Evolutionary conservation across 345 rosid species (phyloP), one percentile per base, ranked within the genome.

Genomic region (Stellera chamaejasme): DNA sequence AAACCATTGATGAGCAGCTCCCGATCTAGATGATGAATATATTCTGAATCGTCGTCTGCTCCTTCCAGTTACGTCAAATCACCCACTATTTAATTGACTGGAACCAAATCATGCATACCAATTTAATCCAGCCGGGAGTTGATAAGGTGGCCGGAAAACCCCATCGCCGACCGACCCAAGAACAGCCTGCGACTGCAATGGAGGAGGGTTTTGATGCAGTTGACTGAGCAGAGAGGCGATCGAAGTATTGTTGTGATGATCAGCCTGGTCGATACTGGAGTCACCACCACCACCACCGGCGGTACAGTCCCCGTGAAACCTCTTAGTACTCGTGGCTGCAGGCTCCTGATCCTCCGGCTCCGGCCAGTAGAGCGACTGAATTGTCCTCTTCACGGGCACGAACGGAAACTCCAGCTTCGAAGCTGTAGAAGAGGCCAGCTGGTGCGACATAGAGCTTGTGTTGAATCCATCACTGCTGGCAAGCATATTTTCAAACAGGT

Each of bases 331-430:
- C 1, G 89, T 67, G n/a, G 71, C 32, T 3, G 62, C 27, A 6
- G 55, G 54, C 39, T 32, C 39, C 39, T 32, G 23, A 4, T 48
- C 56, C 15, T 79, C 86, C 26, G 66, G 72, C 0, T 74, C 78
- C 3, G 66, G 58, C 97, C 97, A 92, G 36, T 75, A 79, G 47
- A 86, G 71, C 0, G 87, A 68, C 5, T 88, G 77, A 15, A 77
- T 79, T 13, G 88, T 56, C 54, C 90, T 75, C 71, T 86, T 88
- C 8, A 76, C 66, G 43, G 82, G 80, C 75, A 62, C 71, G 72
- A 79, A 62, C 5, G 71, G 72, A 16, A 71, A 64, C 3, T 77
- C 83, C 12, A 64, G 76, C 56, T 75, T 85, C 13, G 79, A 62
- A 51, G 64, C 51, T 15, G 85, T 69, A 15, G 71, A 43, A 15